Evolutionary conservation across 257 asterid species (phyloP).

Genomic region (Capsicum pubescens): DNA sequence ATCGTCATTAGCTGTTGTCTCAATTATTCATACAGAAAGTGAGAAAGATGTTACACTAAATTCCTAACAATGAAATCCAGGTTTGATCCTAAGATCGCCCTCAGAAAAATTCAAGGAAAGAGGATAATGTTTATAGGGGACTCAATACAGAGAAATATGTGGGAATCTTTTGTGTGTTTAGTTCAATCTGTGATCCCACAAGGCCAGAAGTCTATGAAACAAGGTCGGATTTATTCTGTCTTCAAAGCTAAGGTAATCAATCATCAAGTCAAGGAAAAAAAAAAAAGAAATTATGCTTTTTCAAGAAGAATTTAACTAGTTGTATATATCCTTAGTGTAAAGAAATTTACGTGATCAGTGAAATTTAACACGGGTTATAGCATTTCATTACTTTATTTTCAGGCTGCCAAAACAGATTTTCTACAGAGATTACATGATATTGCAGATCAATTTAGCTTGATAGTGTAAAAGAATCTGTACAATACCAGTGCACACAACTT

Average conservation of each 20-base stretch:
- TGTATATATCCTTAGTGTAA: not conserved
- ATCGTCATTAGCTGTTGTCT: not conserved
- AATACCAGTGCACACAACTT: not conserved
- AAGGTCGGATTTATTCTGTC: slow-evolving; percentile 62
- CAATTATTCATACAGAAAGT: not conserved
- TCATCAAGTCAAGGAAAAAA: not conserved
- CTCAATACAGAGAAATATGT: slow-evolving; percentile 92
- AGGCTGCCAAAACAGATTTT: not conserved
- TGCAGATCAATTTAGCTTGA: not conserved
- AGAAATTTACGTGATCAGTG: too few relatives aligned
- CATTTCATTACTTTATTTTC: too few relatives aligned
- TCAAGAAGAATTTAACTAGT: not conserved
- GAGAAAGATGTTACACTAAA: not conserved
- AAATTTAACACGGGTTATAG: too few relatives aligned
- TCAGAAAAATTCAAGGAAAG: slow-evolving; percentile 74
- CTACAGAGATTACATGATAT: not conserved
- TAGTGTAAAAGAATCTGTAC: not conserved
- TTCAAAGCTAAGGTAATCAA: slow-evolving; percentile 46
- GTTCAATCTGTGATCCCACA: slow-evolving; percentile 76
- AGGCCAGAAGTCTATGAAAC: slow-evolving; percentile 66
- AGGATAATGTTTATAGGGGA: slow-evolving; percentile 93
- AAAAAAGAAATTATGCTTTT: not conserved
- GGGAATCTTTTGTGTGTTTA: slow-evolving; percentile 90
- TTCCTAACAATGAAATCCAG: slow-evolving; percentile 39
- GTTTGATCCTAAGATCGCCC: slow-evolving; percentile 69